Base-by-base conservation (phyloP, 2,329 filamentous ascomycete genomes). In the Nigrospora osmanthi region DNA sequence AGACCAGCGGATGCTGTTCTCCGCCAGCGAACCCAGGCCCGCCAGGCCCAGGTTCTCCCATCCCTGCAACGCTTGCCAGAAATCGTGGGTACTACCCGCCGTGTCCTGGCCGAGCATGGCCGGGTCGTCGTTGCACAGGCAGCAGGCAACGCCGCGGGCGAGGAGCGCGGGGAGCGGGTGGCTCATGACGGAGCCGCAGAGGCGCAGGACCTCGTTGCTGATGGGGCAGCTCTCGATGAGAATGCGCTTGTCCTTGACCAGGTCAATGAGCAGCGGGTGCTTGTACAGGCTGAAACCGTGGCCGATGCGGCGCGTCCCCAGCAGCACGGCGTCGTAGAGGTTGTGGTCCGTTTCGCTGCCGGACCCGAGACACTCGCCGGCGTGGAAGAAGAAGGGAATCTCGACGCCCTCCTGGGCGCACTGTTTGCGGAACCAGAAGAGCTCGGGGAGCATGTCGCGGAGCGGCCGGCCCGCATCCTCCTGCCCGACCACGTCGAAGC, bases 351-450 rank as follows among this genome's bases (percentile, higher is more conserved):
- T 84, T 16, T 72, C 74, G 53, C 81, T 83, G 28, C 89, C 89
- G 48, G 87, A 81, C 28, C 88, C 89, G 1, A 95, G 78, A 32
- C 82, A 88, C 66, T 96, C 90, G 52, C 90, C 91, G 0, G 91
- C 90, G 62, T 96, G 90, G 70, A 97, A 94, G 71, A 95, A 95
- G 70, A 96, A 95, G 1, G 91, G 91, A 11, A 98, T 81, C 41
- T 89, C 80, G 34, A 96, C 78, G 3, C 78, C 80, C 57, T 89
- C 83, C 58, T 87, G 75, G 1, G 80, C 78, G 61, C 89, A 96
- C 55, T 85, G 80, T 63, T 91, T 90, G 52, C 83, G 83, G 74
- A 97, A 96, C 89, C 89, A 96, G 64, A 96, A 91, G 0, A 97
- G 70, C 57, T 95, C 81, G 0, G 90, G 89, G 0, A 91, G 75